Evolutionary conservation across 805 yeast species (phyloP).

Genomic region (Candida parachauliodes): DNA sequence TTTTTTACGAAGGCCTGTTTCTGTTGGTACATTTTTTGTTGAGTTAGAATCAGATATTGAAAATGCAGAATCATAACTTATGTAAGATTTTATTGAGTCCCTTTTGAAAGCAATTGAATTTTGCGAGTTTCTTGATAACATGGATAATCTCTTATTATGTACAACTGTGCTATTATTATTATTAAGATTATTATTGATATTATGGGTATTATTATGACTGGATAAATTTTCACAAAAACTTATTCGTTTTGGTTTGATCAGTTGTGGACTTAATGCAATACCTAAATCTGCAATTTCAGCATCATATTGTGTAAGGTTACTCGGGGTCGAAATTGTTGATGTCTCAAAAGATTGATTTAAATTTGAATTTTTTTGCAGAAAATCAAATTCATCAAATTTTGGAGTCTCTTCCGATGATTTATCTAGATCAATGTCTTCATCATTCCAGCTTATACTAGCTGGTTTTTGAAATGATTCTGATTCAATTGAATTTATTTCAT

Average conservation of each 20-base stretch:
- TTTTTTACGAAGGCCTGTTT: conserved; percentile 43
- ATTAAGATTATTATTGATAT: no score
- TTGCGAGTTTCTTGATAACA: conserved; percentile 29
- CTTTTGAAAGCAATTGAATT: conserved; percentile 27
- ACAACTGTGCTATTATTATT: background rate
- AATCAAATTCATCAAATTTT: conserved; percentile 6
- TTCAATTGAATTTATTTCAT: conserved; percentile 3
- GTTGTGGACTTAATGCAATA: conserved; percentile 38
- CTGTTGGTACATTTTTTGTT: conserved; percentile 11
- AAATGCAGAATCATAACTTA: conserved; percentile 58
- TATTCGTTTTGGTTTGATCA: conserved; percentile 22
- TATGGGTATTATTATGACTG: no score
- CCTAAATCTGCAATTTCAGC: conserved; percentile 43
- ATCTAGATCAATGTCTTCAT: conserved; percentile 29
- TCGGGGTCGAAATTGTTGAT: conserved; percentile 29
- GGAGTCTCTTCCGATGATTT: conserved; percentile 13
- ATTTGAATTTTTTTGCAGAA: background rate
- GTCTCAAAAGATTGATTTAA: conserved; percentile 9
- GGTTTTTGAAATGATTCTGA: conserved; percentile 34
- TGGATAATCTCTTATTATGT: conserved; percentile 5
- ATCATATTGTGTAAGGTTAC: conserved; percentile 36
- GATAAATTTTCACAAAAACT: conserved; percentile 20
- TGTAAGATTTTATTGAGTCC: conserved; percentile 47
- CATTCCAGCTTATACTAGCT: conserved; percentile 42
- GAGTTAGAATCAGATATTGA: conserved; percentile 28